Conservation (phyloP, 768 basidiomycete species). For the Agrocybe pediades region DNA sequence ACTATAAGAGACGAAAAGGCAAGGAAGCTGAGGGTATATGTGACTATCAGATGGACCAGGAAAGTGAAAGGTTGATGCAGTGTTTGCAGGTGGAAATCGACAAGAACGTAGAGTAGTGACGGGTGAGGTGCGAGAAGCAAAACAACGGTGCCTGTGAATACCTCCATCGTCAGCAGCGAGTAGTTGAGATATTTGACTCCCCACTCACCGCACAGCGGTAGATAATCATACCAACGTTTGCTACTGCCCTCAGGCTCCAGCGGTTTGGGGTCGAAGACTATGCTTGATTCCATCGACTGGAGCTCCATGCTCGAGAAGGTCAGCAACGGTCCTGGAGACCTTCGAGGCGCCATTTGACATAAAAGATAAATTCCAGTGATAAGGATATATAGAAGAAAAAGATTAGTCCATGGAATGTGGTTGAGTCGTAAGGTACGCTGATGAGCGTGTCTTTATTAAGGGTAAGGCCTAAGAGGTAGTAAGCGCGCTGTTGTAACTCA, state of each 20-base stretch:
- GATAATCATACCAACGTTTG: slow-evolving; percentile 58
- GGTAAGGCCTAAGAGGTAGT: too few species aligned
- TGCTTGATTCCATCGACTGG: slow-evolving; percentile 17
- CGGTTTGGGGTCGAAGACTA: slow-evolving; percentile 15
- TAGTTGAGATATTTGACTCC: too few species aligned
- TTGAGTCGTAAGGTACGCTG: neutral
- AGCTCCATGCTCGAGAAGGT: slow-evolving; percentile 21
- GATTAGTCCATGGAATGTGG: neutral
- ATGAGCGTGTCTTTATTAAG: neutral
- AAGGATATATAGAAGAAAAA: neutral
- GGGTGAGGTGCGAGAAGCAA: slow-evolving; percentile 76
- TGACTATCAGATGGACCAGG: slow-evolving; percentile 53
- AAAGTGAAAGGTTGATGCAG: slow-evolving; percentile 49
- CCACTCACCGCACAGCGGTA: slow-evolving; percentile 56
- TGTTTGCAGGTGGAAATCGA: slow-evolving; percentile 65
- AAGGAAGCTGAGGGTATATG: slow-evolving; percentile 69
- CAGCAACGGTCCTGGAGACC: slow-evolving; percentile 20
- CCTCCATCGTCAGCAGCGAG: too few species aligned
- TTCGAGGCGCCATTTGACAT: slow-evolving; percentile 16
- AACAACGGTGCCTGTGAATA: slow-evolving; percentile 43
- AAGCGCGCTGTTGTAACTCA: too few species aligned
- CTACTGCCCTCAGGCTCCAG: slow-evolving; percentile 24
- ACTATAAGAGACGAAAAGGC: slow-evolving; percentile 74
- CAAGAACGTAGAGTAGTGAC: slow-evolving; percentile 66
- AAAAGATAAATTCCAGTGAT: neutral